Evolutionary conservation across 139 green algal genomes (phyloP).

Genomic region (Bryopsis sp.): DNA sequence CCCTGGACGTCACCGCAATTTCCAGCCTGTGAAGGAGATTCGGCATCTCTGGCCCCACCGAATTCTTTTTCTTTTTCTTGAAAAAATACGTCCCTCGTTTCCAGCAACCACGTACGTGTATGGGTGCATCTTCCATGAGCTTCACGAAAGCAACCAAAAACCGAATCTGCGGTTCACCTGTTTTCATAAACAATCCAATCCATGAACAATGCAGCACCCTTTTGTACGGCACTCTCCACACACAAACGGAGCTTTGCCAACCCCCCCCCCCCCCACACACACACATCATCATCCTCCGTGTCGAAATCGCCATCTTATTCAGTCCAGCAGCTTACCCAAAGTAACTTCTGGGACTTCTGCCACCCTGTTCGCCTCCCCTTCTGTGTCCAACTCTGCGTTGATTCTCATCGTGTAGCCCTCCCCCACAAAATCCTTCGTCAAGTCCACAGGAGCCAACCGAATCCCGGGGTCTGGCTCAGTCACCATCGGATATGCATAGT

Average conservation of each 20-base stretch:
- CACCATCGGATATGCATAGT: constrained; percentile 18
- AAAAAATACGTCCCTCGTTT: constrained; percentile 18
- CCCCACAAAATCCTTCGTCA: constrained; percentile 2
- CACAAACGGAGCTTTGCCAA: too few relatives aligned
- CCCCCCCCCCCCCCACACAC: too few relatives aligned
- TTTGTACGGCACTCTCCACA: too few relatives aligned
- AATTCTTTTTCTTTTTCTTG: constrained; percentile 11
- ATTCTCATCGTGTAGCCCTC: constrained; percentile 11
- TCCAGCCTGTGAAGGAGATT: constrained; percentile 13
- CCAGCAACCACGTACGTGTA: constrained; percentile 6
- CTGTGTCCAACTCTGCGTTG: constrained; percentile 8
- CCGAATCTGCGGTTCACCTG: constrained; percentile 8
- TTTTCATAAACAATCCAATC: neutral
- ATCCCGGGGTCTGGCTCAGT: neutral
- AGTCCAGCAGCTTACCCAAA: neutral
- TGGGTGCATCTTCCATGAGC: constrained; percentile 13
- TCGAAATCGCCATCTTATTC: too few relatives aligned
- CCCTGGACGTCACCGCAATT: neutral
- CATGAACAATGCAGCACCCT: too few relatives aligned
- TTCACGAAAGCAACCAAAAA: constrained; percentile 16
- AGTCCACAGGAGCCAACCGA: constrained; percentile 13
- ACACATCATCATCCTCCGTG: constrained; percentile 9
- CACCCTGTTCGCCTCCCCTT: neutral
- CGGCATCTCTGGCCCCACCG: neutral
- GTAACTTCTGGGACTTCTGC: neutral